Evolutionary conservation across 176 grass and related monocot genomes (phyloP), one percentile per base, ranked within the genome.

Genomic region (Avena insularis): DNA sequence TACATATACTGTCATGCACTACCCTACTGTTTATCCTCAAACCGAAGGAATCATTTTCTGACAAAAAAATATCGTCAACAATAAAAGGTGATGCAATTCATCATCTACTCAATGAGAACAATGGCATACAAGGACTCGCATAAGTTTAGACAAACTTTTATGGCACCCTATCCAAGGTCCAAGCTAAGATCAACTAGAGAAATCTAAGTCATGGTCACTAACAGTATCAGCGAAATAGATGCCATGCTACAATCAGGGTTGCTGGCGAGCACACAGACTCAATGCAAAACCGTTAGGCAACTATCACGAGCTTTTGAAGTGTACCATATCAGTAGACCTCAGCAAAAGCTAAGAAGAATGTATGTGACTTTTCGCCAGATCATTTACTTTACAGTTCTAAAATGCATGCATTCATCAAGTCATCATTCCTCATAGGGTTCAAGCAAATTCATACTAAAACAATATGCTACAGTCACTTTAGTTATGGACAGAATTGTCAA

Each of bases 231-330:
- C 6, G n/a, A 76, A 59, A 27, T 4, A 35, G 3, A 78, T 12
- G 14, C 2, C 5, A 33, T 5, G 55, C 15, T 82, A 10, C 12
- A 84, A 71, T 53, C 29, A 2, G 20, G n/a, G 14, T 51, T 19
- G 23, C 49, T 83, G 8, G 20, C 20, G 50, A 82, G 80, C 29
- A 47, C 31, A 86, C 54, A 9, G 20, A 58, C 73, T 55, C 60
- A 45, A 0, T 38, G 31, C 29, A 78, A 29, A 77, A 13, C 5
- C 56, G 15, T 38, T 77, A 19, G 75, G 36, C 46, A 66, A 19
- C 27, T 72, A 85, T 10, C 16, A 35, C 8, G 6, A 25, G 27
- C 43, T 45, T 77, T 64, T 65, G 51, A 63, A 64, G 3, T 23
- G 45, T 66, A 33, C 15, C 9, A n/a, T 15, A 21, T 31, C 57